A percentile compares a stretch with the other conserved stretches of the same genome.
phyloP scores from a whole-genome alignment of 83 land plant genomes.

The Isoetes engelmannii region DNA sequence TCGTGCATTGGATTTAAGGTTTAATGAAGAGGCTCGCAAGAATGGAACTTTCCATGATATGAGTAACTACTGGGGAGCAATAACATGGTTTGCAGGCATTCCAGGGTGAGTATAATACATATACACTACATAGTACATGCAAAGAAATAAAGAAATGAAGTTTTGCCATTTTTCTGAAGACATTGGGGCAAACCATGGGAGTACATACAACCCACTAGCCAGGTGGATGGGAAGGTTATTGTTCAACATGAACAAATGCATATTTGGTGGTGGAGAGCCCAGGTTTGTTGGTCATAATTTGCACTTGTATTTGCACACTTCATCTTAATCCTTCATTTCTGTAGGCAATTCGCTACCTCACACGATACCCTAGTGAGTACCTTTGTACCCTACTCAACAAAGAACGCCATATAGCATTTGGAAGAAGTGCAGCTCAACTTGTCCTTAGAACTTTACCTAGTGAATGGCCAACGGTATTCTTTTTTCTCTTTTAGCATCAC shows the following conservation, averaged over 20 bases:
- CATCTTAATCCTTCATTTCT: conserved; percentile 2
- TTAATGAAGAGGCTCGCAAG: conserved; percentile 31
- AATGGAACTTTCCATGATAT: too few relatives aligned
- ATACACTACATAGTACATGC: too few relatives aligned
- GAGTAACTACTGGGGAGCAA: too few relatives aligned
- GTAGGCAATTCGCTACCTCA: conserved; percentile 63
- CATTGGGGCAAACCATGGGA: conserved; percentile 84
- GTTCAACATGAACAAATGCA: conserved; percentile 55
- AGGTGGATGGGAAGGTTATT: conserved; percentile 58
- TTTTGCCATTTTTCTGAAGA: conserved; percentile 28
- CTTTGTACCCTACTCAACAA: conserved; percentile 51
- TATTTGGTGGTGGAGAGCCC: conserved; percentile 90
- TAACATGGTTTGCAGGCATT: too few relatives aligned
- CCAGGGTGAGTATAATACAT: too few relatives aligned
- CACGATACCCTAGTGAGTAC: conserved; percentile 60
- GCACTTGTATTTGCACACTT: too few relatives aligned
- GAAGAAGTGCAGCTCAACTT: conserved; percentile 51
- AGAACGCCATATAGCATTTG: conserved; percentile 74
- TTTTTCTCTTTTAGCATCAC: too few relatives aligned
- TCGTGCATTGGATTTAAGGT: conserved; percentile 53
- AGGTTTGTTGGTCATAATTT: conserved; percentile 21
- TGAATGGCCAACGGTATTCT: conserved; percentile 13
- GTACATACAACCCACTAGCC: conserved; percentile 75
- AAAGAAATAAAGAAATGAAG: neutral
- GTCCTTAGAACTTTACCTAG: conserved; percentile 24